Conservation (phyloP, 768 basidiomycete genomes). For the Russula brevipes region DNA sequence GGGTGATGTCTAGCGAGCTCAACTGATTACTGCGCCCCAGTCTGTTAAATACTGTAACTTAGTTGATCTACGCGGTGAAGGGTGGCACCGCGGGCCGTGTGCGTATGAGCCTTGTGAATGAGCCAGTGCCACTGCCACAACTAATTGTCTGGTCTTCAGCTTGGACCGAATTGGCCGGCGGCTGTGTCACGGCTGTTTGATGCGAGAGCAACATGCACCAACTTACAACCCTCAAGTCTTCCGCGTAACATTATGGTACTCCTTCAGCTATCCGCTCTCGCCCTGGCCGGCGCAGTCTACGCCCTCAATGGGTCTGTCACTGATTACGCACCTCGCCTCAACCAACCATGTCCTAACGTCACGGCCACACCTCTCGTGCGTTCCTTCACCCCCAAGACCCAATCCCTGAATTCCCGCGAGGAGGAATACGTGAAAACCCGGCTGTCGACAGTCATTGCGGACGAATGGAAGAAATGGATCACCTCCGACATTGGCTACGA, state of each 20-base stretch:
- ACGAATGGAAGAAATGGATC: slow-evolving; percentile 57
- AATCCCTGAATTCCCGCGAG: slow-evolving; percentile 48
- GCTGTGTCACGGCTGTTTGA: too few relatives aligned
- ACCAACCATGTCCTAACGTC: slow-evolving; percentile 49
- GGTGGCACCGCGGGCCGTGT: too few relatives aligned
- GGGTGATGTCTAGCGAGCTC: too few relatives aligned
- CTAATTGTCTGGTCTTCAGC: too few relatives aligned
- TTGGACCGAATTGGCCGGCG: too few relatives aligned
- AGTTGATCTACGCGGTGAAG: too few relatives aligned
- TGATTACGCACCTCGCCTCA: slow-evolving; percentile 49
- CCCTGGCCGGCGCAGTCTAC: background rate
- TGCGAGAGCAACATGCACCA: too few relatives aligned
- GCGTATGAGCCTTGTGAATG: too few relatives aligned
- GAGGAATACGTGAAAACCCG: slow-evolving; percentile 43
- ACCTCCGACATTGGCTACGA: slow-evolving; percentile 47
- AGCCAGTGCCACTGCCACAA: too few relatives aligned
- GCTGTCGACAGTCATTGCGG: slow-evolving; percentile 37
- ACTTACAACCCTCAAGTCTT: too few relatives aligned
- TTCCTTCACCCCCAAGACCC: slow-evolving; percentile 45
- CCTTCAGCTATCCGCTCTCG: background rate
- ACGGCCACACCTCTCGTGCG: slow-evolving; percentile 46
- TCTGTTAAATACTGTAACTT: too few relatives aligned
- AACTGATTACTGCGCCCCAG: too few relatives aligned
- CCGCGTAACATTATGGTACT: background rate
- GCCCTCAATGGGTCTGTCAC: slow-evolving; percentile 28